These are phyloP conservation scores for Sideroxylon spinosum DNA, from an alignment of 179 eudicot species.

Conservation along the genomic window DNA sequence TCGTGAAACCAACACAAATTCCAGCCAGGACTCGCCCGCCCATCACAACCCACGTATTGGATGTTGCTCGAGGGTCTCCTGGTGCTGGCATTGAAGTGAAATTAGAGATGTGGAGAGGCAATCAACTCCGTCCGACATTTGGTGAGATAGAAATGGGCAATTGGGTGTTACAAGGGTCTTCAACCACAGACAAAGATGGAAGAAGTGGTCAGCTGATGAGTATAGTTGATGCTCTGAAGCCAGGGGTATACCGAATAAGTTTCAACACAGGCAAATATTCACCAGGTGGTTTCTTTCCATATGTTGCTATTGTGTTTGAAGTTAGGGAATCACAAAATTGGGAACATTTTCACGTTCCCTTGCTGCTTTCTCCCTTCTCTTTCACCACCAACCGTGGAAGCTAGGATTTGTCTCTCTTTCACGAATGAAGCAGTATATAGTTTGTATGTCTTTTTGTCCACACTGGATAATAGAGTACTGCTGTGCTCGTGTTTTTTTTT, in stretches of 20 bases:
- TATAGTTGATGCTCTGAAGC: constrained; percentile 53
- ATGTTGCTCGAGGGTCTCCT: constrained; percentile 67
- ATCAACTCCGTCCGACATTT: constrained; percentile 44
- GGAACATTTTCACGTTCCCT: constrained; percentile 94
- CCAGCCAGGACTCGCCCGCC: constrained; percentile 77
- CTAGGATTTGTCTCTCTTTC: too few relatives aligned
- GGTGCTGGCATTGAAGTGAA: constrained; percentile 65
- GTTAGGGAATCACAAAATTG: constrained; percentile 71
- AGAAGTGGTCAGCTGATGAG: constrained; percentile 74
- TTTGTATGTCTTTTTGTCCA: too few relatives aligned
- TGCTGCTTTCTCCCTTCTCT: constrained; percentile 84
- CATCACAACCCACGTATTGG: constrained; percentile 86
- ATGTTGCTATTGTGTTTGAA: constrained; percentile 73
- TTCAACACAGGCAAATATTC: constrained; percentile 70
- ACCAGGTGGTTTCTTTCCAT: constrained; percentile 76
- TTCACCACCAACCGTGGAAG: constrained; percentile 91
- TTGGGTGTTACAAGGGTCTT: constrained; percentile 59
- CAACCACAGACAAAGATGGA: constrained; percentile 79
- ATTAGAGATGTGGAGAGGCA: constrained; percentile 60
- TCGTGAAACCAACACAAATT: constrained; percentile 25
- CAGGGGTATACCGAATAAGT: constrained; percentile 73
- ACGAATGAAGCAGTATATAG: too few relatives aligned
- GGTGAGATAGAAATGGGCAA: constrained; percentile 37
- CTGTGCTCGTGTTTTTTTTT: too few relatives aligned
- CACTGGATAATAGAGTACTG: too few relatives aligned